Conservation (phyloP, 805 yeast genomes). For the Clavispora vitiphila region DNA sequence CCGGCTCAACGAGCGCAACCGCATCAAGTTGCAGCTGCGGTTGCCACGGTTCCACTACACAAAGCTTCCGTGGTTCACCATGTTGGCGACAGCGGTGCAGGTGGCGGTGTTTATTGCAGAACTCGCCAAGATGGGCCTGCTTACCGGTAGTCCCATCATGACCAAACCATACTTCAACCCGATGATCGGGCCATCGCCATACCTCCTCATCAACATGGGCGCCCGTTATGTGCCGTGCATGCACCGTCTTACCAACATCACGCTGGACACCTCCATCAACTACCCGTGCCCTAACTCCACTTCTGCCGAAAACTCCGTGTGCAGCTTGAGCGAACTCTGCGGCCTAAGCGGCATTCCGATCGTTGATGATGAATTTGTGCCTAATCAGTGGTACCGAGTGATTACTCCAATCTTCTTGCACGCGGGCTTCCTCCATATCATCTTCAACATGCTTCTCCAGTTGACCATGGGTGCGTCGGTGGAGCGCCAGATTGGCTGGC, state of each 20-base stretch:
- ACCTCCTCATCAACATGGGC: slow-evolving; percentile 63
- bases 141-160: slow-evolving; percentile 63
- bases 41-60: slow-evolving; percentile 18
- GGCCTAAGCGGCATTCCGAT: slow-evolving; percentile 48
- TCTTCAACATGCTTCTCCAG: slow-evolving; percentile 59
- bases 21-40: slow-evolving; percentile 11
- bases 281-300: slow-evolving; percentile 75
- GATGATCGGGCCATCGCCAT: slow-evolving; percentile 72
- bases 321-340: slow-evolving; percentile 54
- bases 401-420: slow-evolving; percentile 68
- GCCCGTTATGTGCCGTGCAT: slow-evolving; percentile 70
- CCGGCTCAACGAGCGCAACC: slow-evolving; percentile 10
- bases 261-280: slow-evolving; percentile 38
- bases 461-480: slow-evolving; percentile 55
- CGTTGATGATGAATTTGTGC: slow-evolving; percentile 31
- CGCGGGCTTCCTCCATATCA: slow-evolving; percentile 67
- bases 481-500: slow-evolving; percentile 52
- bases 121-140: slow-evolving; percentile 47
- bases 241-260: slow-evolving; percentile 47
- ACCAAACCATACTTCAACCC: slow-evolving; percentile 72
- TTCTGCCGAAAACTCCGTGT: slow-evolving; percentile 46
- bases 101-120: slow-evolving; percentile 58
- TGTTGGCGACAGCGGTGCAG: slow-evolving; percentile 42
- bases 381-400: slow-evolving; percentile 66
- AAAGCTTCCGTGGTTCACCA: slow-evolving; percentile 37